phyloP scores from a whole-genome alignment of 2,329 filamentous ascomycete genomes.

The Calonectria hongkongensis region DNA sequence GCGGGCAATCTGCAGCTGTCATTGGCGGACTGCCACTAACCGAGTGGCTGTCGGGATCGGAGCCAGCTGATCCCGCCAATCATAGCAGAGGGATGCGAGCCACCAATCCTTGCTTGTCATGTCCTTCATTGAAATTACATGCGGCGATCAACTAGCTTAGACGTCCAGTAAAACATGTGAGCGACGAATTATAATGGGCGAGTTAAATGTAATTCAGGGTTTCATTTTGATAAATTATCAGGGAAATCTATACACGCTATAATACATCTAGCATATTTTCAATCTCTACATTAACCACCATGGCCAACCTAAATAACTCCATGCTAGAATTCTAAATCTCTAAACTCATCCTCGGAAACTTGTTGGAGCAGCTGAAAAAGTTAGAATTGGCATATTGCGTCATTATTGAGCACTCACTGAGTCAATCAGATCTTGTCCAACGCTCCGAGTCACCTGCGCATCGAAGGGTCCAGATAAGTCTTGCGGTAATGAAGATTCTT shows the following conservation, averaged over 20 bases:
- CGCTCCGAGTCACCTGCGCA: neutral
- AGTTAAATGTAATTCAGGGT: too few species aligned
- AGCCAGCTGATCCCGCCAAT: conserved; percentile 36
- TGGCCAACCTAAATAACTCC: too few species aligned
- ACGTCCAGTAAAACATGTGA: too few species aligned
- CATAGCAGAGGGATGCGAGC: neutral
- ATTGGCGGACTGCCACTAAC: neutral
- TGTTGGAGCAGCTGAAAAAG: conserved; percentile 27
- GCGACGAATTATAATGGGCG: too few species aligned
- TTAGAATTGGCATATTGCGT: neutral
- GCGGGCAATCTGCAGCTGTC: neutral
- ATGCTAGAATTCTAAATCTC: conserved; percentile 14
- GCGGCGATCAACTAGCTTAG: too few species aligned
- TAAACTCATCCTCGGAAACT: conserved; percentile 19
- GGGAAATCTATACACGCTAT: too few species aligned
- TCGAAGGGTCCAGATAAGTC: neutral
- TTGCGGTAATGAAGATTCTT: conserved; percentile 11
- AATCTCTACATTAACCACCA: too few species aligned
- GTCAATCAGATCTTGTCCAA: conserved; percentile 30
- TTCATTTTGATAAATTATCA: too few species aligned
- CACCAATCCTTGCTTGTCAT: too few species aligned
- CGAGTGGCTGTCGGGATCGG: conserved; percentile 18
- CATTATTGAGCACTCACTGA: conserved; percentile 16
- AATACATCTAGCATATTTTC: too few species aligned
- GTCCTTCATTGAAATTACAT: too few species aligned